A percentile compares a stretch with the other conserved stretches of the same genome.
phyloP scores from a whole-genome alignment of 2,329 filamentous ascomycete species.

The Trichoderma afroharzianum region DNA sequence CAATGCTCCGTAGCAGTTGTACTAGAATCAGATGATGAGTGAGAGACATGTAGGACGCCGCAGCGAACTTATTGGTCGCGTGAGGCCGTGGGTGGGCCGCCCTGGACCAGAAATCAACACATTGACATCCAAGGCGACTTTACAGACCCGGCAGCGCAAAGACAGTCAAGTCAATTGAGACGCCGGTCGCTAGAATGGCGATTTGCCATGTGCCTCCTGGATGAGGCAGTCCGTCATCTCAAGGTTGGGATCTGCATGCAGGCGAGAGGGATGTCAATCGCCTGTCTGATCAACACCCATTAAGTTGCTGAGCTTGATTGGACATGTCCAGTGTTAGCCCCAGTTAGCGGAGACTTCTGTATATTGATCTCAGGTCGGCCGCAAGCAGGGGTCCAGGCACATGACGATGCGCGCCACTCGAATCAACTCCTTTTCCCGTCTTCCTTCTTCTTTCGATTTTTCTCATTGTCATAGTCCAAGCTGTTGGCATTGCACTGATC shows the following conservation, averaged over 20 bases:
- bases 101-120: not conserved
- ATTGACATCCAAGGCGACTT: not conserved
- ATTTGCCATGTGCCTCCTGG: not conserved
- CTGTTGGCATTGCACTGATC: not conserved
- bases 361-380: not conserved
- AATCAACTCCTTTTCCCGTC: not conserved
- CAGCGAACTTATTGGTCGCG: not conserved
- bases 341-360: not conserved
- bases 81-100: not conserved
- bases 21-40: not conserved
- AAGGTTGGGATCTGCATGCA: not conserved
- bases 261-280: not conserved
- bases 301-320: not conserved
- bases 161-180: not conserved
- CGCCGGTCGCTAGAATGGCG: not conserved
- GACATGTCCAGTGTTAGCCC: not conserved
- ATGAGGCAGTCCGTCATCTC: not conserved
- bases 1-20: not conserved
- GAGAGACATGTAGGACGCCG: not conserved
- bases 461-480: not conserved
- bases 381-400: constrained; percentile 3
- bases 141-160: not conserved
- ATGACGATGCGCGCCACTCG: not conserved
- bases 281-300: not conserved
- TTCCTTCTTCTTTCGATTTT: not conserved